Conservation (phyloP, 1,284 basidiomycete genomes). For the Ustilago tritici region DNA sequence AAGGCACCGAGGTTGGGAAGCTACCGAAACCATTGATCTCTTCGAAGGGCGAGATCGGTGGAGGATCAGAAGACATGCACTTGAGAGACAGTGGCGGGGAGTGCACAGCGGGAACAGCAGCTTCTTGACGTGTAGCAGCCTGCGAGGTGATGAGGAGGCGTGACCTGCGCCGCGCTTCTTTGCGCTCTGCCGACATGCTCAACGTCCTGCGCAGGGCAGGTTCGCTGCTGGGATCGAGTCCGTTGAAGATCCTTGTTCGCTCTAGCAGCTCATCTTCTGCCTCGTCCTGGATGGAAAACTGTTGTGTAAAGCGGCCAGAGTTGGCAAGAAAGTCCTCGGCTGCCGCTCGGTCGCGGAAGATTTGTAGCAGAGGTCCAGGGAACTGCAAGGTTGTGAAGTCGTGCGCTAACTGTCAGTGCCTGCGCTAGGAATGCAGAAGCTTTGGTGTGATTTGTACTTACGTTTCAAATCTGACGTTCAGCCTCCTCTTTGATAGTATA, state of each 20-base stretch:
- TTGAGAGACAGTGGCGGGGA: constrained; percentile 22
- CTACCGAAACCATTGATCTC: constrained; percentile 22
- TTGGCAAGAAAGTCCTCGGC: constrained; percentile 37
- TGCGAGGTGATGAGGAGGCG: constrained; percentile 23
- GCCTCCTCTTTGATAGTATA: constrained; percentile 46
- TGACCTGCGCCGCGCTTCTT: constrained; percentile 38
- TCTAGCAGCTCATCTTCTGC: constrained; percentile 39
- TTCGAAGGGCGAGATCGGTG: constrained; percentile 22
- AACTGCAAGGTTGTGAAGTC: constrained; percentile 22
- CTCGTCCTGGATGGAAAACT: constrained; percentile 16
- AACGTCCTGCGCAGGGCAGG: constrained; percentile 22
- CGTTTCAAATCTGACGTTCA: constrained; percentile 42
- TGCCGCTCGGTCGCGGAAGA: constrained; percentile 36
- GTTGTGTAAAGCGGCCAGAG: constrained; percentile 12
- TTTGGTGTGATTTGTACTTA: constrained; percentile 15
- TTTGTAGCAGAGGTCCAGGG: constrained; percentile 41
- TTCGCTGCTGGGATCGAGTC: constrained; percentile 30
- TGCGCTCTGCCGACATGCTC: constrained; percentile 29
- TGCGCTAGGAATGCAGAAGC: neutral
- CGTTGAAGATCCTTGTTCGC: constrained; percentile 38
- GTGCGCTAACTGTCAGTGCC: neutral
- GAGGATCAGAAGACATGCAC: constrained; percentile 9
- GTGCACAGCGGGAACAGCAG: neutral
- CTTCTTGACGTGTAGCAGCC: constrained; percentile 6
- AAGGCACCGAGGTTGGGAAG: constrained; percentile 7